Percentiles rank a stretch among this genome's conserved stretches.
Conservation (phyloP, 495 filamentous ascomycete genomes). For the Bombardia bombarda region DNA sequence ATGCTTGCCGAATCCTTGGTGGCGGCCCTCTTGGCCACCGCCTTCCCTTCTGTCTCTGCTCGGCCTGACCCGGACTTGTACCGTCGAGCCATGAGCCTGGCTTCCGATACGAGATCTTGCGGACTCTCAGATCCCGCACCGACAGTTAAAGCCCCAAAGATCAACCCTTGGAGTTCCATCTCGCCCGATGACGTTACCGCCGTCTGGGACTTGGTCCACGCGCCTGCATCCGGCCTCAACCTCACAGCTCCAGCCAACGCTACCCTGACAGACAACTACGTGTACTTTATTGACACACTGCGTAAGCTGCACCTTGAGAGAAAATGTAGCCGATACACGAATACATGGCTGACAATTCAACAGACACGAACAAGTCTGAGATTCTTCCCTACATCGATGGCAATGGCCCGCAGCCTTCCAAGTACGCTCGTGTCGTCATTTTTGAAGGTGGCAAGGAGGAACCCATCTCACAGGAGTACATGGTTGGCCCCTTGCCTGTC, state of each 20-base stretch:
- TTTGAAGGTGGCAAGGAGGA: slow-evolving; percentile 33
- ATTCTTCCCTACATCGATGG: slow-evolving; percentile 40
- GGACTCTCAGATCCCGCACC: slow-evolving; percentile 10
- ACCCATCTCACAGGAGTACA: slow-evolving; percentile 39
- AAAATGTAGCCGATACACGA: too few relatives aligned
- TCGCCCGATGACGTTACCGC: slow-evolving; percentile 18
- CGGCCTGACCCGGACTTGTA: slow-evolving; percentile 10
- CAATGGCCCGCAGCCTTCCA: slow-evolving; percentile 24
- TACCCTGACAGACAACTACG: slow-evolving; percentile 24
- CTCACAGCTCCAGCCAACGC: slow-evolving; percentile 19
- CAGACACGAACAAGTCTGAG: slow-evolving; percentile 44
- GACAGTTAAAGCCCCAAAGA: slow-evolving; percentile 17
- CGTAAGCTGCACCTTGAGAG: slow-evolving; percentile 4
- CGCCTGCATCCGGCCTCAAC: slow-evolving; percentile 20
- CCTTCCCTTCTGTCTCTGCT: slow-evolving; percentile 2
- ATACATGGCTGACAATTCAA: too few relatives aligned
- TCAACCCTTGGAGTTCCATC: slow-evolving; percentile 24
- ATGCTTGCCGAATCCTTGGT: slow-evolving; percentile 5
- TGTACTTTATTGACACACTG: slow-evolving; percentile 41
- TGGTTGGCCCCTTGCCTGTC: slow-evolving; percentile 44
- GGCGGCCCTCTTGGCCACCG: slow-evolving; percentile 7
- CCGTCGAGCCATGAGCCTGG: slow-evolving; percentile 3
- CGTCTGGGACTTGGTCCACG: slow-evolving; percentile 23
- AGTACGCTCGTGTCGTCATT: slow-evolving; percentile 43
- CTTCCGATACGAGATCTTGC: slow-evolving; percentile 2